Percentiles rank a stretch among this genome's conserved stretches.
Evolutionary conservation across 2,329 filamentous ascomycete genomes (phyloP).

Genomic region (Septoria linicola): DNA sequence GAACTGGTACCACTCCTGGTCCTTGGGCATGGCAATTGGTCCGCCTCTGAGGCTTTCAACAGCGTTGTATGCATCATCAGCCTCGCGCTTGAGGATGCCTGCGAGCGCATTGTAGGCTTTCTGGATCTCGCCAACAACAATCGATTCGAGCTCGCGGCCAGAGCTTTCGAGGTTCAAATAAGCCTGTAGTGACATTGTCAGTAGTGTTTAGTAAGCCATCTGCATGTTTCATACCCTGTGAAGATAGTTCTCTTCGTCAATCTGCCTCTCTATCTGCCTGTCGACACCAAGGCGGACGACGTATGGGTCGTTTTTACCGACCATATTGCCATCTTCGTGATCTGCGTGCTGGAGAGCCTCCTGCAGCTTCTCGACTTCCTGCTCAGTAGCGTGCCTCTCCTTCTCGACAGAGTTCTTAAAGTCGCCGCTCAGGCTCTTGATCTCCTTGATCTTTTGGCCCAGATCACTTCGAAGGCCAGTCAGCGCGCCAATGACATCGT

Average conservation of each 20-base stretch:
- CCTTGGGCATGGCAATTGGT: constrained; percentile 89
- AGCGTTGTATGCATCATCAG: constrained; percentile 73
- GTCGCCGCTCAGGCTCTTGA: constrained; percentile 87
- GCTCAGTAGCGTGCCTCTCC: constrained; percentile 82
- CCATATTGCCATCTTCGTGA: constrained; percentile 68
- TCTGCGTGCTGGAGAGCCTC: constrained; percentile 79
- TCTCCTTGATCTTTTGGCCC: constrained; percentile 96
- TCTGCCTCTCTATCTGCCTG: constrained; percentile 83
- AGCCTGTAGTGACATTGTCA: constrained; percentile 57
- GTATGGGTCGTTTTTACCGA: constrained; percentile 89
- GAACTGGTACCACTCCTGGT: constrained; percentile 85
- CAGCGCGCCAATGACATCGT: constrained; percentile 84
- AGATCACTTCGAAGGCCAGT: constrained; percentile 84
- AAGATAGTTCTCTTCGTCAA: constrained; percentile 96
- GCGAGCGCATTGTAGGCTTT: constrained; percentile 96
- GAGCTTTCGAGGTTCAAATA: constrained; percentile 93
- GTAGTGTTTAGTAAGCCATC: constrained; percentile 12
- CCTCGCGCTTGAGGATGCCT: constrained; percentile 85
- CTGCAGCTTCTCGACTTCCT: constrained; percentile 75
- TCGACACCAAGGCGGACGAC: constrained; percentile 83
- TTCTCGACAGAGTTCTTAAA: constrained; percentile 97
- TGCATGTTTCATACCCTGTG: constrained; percentile 84
- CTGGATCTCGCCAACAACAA: constrained; percentile 95
- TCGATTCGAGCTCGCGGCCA: constrained; percentile 89
- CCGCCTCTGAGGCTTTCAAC: constrained; percentile 80